Base-by-base conservation (phyloP, 2,329 filamentous ascomycete species). In the Didymella lethalis region DNA sequence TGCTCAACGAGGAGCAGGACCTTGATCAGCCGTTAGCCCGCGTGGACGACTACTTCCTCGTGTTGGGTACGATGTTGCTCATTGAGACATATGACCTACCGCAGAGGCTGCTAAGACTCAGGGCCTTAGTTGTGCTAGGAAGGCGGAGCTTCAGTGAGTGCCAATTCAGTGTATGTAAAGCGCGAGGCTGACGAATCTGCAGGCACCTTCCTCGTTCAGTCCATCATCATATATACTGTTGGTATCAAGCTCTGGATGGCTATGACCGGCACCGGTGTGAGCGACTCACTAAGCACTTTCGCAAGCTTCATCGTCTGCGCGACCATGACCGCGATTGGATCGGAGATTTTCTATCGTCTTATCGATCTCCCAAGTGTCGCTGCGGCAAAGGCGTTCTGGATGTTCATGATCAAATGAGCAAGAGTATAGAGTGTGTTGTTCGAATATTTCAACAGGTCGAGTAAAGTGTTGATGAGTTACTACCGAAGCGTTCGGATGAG, bases 201-300 rank as follows among this genome's bases (percentile, higher is more conserved):
- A 81, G 79, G 78, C 64, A 75, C 74, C 58, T 81, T 81, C 61
- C 72, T 81, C 38, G 62, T 78, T 4, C 79, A 81, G 62, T 68
- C 75, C 7, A 75, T 77, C 48, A 65, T 82, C 28, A 70, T 79
- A 36, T 81, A 81, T 65, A 77, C 75, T 1, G 71, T 73, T 12
- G 79, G 79, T 46, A 79, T 82, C 66, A 77, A 76, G 50, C 58
- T 77, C 3, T 79, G 89, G 86, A 34, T 70, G 44, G 58, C 66
- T 46, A 61, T 74, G 52, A 59, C 67, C 49, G 38, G 43, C 18
- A 28, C 58, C 7, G 65, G 69, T 7, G 55, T 51, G 31, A 58
- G 52, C 28, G 54, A 48, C 18, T 50, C 59, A 14, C 20, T 63
- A 7, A 65, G 63, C 20, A 67, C 64, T 0, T 61, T 74, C 14